Evolutionary conservation across 305 asterid genomes (phyloP), one percentile per base, ranked within the genome.

Genomic region (Andrographis paniculata): DNA sequence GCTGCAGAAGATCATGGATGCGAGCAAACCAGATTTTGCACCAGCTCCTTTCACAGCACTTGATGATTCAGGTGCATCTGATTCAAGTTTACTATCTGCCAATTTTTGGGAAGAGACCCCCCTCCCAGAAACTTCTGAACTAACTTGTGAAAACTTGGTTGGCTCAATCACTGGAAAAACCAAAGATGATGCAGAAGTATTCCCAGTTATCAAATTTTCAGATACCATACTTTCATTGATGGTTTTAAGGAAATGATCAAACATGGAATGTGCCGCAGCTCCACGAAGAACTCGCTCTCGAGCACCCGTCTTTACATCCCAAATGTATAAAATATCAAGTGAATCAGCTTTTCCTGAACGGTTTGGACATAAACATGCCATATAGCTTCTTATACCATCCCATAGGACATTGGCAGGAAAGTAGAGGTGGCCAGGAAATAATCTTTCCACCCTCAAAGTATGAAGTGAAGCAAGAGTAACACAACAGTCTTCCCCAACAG

Each of bases 291-390:
- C 82, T 59, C 96, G 71, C 73, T 91, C 99, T 52, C 96, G 93
- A 53, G 94, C 94, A 67, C 99, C 99, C 5, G 96, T 78, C 67
- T 87, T 91, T 50, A 81, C 76, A 63, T 91, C 99, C 96, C 99
- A 91, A 58, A 91, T 83, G 78, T 80, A 91, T 41, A 91, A 69
- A 68, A 87, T 65, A 64, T 87, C 93, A 43, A 65, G 78, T 38
- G 71, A 43, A 55, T 87, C 93, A 53, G 74, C 70, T 45, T 71
- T 73, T 64, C 69, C 95, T 40, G 72, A 68, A 59, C 65, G 74
- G 71, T 78, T 74, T 36, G 71, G 80, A 69, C 95, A 91, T 50
- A 91, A 71, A 67, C 95, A 91, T 64, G 99, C 94, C 56, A 87
- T 31, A 58, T 87, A 91, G 42, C 94, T 88, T 68, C 93, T 68